phyloP scores from a whole-genome alignment of 352 stramenopile species.

The Globisporangium uncinulatum region DNA sequence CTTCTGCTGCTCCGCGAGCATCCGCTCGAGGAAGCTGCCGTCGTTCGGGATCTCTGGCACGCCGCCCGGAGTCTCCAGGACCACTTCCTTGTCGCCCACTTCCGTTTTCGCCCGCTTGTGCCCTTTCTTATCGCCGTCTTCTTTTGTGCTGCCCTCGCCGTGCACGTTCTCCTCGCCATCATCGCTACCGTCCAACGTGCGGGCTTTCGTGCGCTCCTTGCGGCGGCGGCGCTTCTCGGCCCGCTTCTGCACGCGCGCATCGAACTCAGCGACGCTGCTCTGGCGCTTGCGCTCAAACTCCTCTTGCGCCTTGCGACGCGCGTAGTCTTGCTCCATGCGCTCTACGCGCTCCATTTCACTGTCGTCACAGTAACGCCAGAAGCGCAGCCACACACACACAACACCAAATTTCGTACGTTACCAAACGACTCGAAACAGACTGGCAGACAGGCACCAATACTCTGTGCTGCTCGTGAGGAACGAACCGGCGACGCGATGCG shows the following conservation, averaged over 20 bases:
- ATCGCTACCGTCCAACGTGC: slow-evolving; percentile 22
- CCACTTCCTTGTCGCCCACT: slow-evolving; percentile 1
- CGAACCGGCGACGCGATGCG: slow-evolving; percentile 79
- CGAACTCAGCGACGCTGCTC: slow-evolving; percentile 61
- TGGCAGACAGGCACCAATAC: too few species aligned
- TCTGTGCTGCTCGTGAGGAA: not conserved
- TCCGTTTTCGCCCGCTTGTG: slow-evolving; percentile 19
- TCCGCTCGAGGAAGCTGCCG: slow-evolving; percentile 69
- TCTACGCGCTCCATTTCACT: slow-evolving; percentile 91
- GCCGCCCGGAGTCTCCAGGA: slow-evolving; percentile 57
- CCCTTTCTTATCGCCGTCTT: not conserved
- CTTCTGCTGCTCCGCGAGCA: slow-evolving; percentile 59
- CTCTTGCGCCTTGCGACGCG: slow-evolving; percentile 47
- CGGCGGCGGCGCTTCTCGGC: slow-evolving; percentile 70
- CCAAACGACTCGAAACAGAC: too few species aligned
- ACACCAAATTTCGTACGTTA: not conserved
- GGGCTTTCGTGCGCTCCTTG: slow-evolving; percentile 62
- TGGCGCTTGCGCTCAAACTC: slow-evolving; percentile 69
- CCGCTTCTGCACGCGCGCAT: slow-evolving; percentile 61
- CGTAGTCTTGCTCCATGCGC: slow-evolving; percentile 82
- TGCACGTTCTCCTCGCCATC: slow-evolving; percentile 8
- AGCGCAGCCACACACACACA: not conserved
- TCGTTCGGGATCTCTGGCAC: slow-evolving; percentile 78
- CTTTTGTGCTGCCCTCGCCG: slow-evolving; percentile 1
- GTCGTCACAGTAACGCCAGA: too few species aligned